Evolutionary conservation across 2,329 filamentous ascomycete genomes (phyloP).

Genomic region (Rutstroemia sydowiana): DNA sequence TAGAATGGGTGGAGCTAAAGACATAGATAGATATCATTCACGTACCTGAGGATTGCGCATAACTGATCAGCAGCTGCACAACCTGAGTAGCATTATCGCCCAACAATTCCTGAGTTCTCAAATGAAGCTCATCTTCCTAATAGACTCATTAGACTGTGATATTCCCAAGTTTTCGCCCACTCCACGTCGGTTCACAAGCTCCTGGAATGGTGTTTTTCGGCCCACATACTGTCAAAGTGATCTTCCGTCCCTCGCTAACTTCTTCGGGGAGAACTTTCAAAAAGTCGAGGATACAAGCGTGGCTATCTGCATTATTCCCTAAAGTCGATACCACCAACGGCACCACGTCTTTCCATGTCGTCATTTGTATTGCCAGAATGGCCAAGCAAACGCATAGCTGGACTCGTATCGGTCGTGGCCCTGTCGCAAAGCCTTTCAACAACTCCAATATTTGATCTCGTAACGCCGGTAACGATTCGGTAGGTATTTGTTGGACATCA

Average conservation of each 20-base stretch:
- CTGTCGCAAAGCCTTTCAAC: slow-evolving; percentile 71
- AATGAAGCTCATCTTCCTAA: slow-evolving; percentile 90
- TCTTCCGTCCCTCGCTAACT: slow-evolving; percentile 98
- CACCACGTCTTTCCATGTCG: slow-evolving; percentile 88
- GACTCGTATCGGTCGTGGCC: slow-evolving; percentile 77
- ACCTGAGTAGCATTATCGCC: slow-evolving; percentile 87
- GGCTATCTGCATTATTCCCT: slow-evolving; percentile 66
- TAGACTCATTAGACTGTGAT: slow-evolving; percentile 42
- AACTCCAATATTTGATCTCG: slow-evolving; percentile 78
- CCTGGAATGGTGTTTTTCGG: slow-evolving; percentile 43
- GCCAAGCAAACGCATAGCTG: slow-evolving; percentile 94
- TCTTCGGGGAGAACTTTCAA: slow-evolving; percentile 95
- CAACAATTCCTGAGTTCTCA: slow-evolving; percentile 81
- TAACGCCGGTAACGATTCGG: slow-evolving; percentile 65
- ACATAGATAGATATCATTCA: slow-evolving; percentile 15
- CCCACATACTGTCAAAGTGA: slow-evolving; percentile 96
- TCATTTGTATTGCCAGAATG: slow-evolving; percentile 93
- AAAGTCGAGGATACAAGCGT: slow-evolving; percentile 90
- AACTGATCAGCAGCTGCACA: slow-evolving; percentile 78
- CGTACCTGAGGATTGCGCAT: slow-evolving; percentile 84
- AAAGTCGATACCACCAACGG: slow-evolving; percentile 72
- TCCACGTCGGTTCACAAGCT: slow-evolving; percentile 30
- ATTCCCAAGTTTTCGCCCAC: slow-evolving; percentile 30
- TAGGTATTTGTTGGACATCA: slow-evolving; percentile 82
- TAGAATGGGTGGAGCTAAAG: slow-evolving; percentile 12